Percentiles rank a stretch among this genome's conserved stretches.
phyloP scores from a whole-genome alignment of 164 flowering plant species.

The Vitis amurensis region DNA sequence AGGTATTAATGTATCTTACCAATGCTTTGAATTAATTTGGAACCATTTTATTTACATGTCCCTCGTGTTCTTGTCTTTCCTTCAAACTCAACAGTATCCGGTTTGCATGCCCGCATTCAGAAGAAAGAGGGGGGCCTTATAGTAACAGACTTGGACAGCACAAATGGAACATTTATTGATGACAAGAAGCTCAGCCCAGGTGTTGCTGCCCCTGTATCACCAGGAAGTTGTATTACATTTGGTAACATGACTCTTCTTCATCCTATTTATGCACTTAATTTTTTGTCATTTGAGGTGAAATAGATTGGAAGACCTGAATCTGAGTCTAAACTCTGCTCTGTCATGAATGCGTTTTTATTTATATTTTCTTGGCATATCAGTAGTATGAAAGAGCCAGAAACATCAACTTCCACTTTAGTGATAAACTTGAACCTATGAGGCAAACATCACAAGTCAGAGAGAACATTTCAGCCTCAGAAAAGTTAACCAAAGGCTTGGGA shows the following conservation, averaged over 20 bases:
- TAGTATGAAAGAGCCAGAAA: no score
- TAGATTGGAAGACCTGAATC: not conserved
- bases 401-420: no score
- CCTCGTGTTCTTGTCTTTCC: not conserved
- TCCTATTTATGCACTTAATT: not conserved
- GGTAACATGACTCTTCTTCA: conserved; percentile 37
- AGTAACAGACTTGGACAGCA: conserved; percentile 83
- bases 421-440: no score
- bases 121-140: conserved; percentile 59
- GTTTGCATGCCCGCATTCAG: conserved; percentile 70
- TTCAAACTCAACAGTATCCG: conserved; percentile 52
- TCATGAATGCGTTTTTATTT: no score
- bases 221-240: conserved; percentile 69
- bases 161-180: conserved; percentile 80
- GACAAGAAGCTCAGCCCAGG: conserved; percentile 66
- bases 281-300: not conserved
- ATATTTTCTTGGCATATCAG: no score
- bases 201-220: conserved; percentile 35
- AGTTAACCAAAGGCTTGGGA: no score
- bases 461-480: no score
- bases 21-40: no score
- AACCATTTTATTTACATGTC: no score
- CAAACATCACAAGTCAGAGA: no score
- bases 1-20: no score
- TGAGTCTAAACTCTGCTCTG: not conserved